Base-by-base conservation (phyloP, 202 grass and related monocot species). In the Carex arenaria region DNA sequence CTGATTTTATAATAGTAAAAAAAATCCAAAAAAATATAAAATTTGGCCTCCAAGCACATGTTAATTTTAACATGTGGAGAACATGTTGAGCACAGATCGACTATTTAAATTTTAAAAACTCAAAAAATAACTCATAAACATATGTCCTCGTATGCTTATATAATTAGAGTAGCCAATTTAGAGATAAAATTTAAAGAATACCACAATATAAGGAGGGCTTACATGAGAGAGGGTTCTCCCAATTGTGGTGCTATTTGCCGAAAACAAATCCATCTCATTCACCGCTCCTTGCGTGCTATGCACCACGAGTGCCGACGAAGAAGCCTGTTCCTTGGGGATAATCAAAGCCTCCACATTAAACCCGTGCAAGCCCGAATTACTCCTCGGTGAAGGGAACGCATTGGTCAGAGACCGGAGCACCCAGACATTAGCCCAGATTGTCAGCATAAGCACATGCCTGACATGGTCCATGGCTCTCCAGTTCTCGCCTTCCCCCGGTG, bases 171-270 rank as follows among this genome's bases (percentile, higher is more conserved):
- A 26, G 26, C 26, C 26, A 26, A 26, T 26, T 1, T 26, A 26
- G 26, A 26, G 26, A 26, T 26, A 26, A 26, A 26, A 26, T 26
- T 26, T 26, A 26, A 26, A 70, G 15, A 67, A 61, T 61, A 61
- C n/a, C 15, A 47, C 2, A 45, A 61, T 22, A n/a, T n/a, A 84
- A 42, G 54, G 7, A 45, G 4, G 4, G 6, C 28, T 64, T 80
- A 88, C 87, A 85, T 85, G 87, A 40, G 82, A 72, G 31, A 88
- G 82, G 60, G 87, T 53, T 75, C 82, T 80, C 60, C 65, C 82
- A 12, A 88, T 88, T 4, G 82, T 40, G 13, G 86, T 88, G 11
- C 40, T 59, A 61, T 66, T 84, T 13, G 85, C 64, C 1, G 62
- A 38, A 23, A 64, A 65, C 38, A 78, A n/a, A 36, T 80, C 28